Conservation (phyloP, 768 basidiomycete species). For the Amyloporia xantha region DNA sequence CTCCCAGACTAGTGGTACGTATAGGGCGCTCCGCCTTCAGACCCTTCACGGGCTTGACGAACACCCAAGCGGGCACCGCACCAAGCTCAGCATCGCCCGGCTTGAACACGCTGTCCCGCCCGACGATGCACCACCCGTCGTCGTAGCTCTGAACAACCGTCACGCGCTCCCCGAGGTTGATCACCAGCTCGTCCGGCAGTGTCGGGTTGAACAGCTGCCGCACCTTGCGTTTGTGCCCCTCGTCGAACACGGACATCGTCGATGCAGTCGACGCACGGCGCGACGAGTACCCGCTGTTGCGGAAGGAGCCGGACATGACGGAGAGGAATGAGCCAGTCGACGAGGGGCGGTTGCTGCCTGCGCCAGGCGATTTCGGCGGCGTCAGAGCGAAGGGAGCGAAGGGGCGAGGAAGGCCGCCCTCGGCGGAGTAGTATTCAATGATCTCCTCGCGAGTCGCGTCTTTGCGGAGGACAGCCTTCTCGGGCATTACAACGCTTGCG, state of each 20-base stretch:
- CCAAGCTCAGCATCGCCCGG: slow-evolving; percentile 56
- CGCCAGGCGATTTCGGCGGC: background rate
- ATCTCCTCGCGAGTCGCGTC: slow-evolving; percentile 35
- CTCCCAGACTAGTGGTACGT: slow-evolving; percentile 47
- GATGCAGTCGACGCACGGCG: slow-evolving; percentile 12
- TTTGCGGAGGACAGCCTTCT: slow-evolving; percentile 35
- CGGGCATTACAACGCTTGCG: slow-evolving; percentile 45
- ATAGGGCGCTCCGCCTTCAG: slow-evolving; percentile 57
- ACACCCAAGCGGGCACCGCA: slow-evolving; percentile 72
- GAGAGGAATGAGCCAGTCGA: slow-evolving; percentile 12
- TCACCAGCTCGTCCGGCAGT: slow-evolving; percentile 66
- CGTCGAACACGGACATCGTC: slow-evolving; percentile 11
- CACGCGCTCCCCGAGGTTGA: slow-evolving; percentile 53
- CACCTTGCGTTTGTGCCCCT: slow-evolving; percentile 40
- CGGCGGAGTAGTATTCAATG: slow-evolving; percentile 36
- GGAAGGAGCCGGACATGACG: slow-evolving; percentile 12
- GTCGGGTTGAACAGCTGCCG: slow-evolving; percentile 62
- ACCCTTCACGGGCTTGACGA: slow-evolving; percentile 56
- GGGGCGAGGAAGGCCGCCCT: slow-evolving; percentile 35
- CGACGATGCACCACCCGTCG: slow-evolving; percentile 77
- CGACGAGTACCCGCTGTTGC: slow-evolving; percentile 9
- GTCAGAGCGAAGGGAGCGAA: slow-evolving; percentile 31
- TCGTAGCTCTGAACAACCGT: slow-evolving; percentile 62
- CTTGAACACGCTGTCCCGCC: slow-evolving; percentile 36
- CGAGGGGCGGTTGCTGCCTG: background rate